Conservation (phyloP, 148 eudicot genomes). For the Cornus florida region DNA sequence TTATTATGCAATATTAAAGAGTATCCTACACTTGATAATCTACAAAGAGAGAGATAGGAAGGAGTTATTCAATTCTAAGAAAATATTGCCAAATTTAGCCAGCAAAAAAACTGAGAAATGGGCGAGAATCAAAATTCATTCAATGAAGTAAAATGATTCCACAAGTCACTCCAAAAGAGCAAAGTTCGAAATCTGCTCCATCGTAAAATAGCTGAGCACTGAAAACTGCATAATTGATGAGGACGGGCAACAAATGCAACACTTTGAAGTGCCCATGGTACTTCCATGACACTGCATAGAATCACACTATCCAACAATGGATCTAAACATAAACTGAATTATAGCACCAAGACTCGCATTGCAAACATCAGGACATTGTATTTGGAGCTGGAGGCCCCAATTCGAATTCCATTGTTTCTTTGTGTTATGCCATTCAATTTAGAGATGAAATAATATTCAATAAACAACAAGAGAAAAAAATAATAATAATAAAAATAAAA, state of each 20-base stretch:
- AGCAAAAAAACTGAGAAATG: background rate
- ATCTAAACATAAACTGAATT: background rate
- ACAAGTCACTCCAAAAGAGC: background rate
- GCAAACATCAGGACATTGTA: background rate
- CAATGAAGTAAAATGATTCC: background rate
- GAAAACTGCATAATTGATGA: background rate
- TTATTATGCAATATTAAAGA: background rate
- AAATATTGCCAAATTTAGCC: background rate
- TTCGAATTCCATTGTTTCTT: background rate
- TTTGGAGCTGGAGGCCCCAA: background rate
- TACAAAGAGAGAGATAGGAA: background rate
- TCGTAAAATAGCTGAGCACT: background rate
- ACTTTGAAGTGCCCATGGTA: background rate
- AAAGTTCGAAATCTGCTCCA: background rate
- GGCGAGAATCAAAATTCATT: background rate
- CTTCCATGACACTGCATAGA: background rate
- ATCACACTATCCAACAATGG: background rate
- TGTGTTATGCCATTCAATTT: background rate
- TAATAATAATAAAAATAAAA: too few relatives aligned
- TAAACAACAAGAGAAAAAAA: background rate
- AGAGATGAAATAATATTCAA: background rate
- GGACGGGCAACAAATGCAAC: background rate
- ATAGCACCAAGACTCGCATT: background rate
- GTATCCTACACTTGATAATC: background rate
- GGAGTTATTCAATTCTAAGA: background rate